Conservation (phyloP, 176 grass and related monocot species). For the Cenchrus purpureus region DNA sequence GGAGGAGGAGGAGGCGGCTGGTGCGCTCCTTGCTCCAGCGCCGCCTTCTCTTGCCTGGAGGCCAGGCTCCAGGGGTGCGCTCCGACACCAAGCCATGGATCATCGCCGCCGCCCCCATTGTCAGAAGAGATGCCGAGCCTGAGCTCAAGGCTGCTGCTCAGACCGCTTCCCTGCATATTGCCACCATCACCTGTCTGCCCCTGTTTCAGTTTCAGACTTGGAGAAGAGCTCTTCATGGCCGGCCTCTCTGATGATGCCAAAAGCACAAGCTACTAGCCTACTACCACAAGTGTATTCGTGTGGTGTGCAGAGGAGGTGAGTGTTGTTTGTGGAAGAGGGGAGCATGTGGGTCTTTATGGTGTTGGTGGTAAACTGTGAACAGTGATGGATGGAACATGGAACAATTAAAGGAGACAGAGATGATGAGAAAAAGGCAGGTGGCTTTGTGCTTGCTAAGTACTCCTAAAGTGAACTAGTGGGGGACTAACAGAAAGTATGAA, state of each 20-base stretch:
- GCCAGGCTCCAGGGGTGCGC: conserved; percentile 60
- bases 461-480: conserved; percentile 59
- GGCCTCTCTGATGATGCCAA: conserved; percentile 9
- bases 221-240: conserved; percentile 51
- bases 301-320: conserved; percentile 30
- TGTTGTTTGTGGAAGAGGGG: conserved; percentile 40
- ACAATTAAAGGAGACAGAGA: conserved; percentile 49
- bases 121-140: conserved; percentile 64
- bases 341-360: conserved; percentile 46
- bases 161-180: conserved; percentile 16
- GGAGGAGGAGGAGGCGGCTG: conserved; percentile 14
- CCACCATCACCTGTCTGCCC: conserved; percentile 27
- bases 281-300: not conserved
- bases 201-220: conserved; percentile 46
- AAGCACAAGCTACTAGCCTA: conserved; percentile 10
- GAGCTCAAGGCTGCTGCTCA: conserved; percentile 57
- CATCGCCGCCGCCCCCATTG: conserved; percentile 32
- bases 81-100: conserved; percentile 46
- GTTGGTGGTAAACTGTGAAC: conserved; percentile 49
- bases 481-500: conserved; percentile 39
- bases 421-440: conserved; percentile 61
- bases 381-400: conserved; percentile 31
- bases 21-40: conserved; percentile 51
- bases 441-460: conserved; percentile 61
- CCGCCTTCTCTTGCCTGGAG: conserved; percentile 53